Conservation (phyloP, 306 rosid genomes). For the Vicia faba region DNA sequence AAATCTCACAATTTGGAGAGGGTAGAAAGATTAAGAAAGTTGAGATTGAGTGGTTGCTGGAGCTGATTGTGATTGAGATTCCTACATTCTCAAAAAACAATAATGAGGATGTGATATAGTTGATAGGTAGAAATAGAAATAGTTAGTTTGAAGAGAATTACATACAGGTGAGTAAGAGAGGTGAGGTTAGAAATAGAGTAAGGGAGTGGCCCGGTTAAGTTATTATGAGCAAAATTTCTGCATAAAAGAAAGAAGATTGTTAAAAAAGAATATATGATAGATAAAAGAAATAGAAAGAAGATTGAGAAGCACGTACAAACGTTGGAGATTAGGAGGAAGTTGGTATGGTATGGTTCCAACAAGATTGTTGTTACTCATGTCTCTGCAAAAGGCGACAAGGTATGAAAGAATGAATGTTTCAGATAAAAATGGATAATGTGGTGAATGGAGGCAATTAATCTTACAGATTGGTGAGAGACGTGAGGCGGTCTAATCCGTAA, state of each 20-base stretch:
- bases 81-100: slow-evolving; percentile 48
- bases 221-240: slow-evolving; percentile 82
- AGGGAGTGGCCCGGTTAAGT: slow-evolving; percentile 64
- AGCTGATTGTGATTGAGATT: slow-evolving; percentile 88
- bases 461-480: slow-evolving; percentile 70
- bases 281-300: slow-evolving; percentile 26
- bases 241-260: slow-evolving; percentile 39
- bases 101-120: no score
- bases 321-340: slow-evolving; percentile 73
- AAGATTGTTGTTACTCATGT: slow-evolving; percentile 78
- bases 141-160: slow-evolving; percentile 42
- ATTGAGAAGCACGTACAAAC: slow-evolving; percentile 57
- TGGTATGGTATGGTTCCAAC: slow-evolving; percentile 64
- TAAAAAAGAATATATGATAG: slow-evolving; percentile 15
- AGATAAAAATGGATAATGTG: slow-evolving; percentile 12
- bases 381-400: slow-evolving; percentile 60
- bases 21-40: slow-evolving; percentile 64
- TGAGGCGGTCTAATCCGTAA: slow-evolving; percentile 54
- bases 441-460: slow-evolving; percentile 39
- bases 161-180: slow-evolving; percentile 75
- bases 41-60: slow-evolving; percentile 62
- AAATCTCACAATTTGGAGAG: slow-evolving; percentile 78
- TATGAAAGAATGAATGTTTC: slow-evolving; percentile 33
- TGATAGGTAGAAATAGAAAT: no score
- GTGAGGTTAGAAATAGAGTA: slow-evolving; percentile 69